Evolutionary conservation across 805 yeast genomes (phyloP).

Genomic region (Lipomyces sp.): DNA sequence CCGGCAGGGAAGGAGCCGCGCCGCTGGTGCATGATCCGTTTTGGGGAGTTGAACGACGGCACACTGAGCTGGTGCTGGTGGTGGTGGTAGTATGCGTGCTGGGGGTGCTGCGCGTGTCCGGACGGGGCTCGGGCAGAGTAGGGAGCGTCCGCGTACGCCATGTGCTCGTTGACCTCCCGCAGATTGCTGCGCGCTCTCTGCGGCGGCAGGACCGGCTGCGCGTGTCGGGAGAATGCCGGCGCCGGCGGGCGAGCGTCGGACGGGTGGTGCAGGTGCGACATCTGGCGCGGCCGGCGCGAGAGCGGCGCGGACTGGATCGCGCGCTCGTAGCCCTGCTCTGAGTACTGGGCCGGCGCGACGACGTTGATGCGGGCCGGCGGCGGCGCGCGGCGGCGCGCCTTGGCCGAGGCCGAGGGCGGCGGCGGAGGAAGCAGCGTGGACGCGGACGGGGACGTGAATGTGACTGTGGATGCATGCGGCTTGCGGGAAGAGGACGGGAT

Average conservation of each 20-base stretch:
- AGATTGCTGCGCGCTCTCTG: too few species aligned
- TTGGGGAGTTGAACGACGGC: too few species aligned
- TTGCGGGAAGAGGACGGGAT: too few species aligned
- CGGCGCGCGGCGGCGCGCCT: slow-evolving; percentile 8
- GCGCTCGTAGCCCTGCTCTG: slow-evolving; percentile 21
- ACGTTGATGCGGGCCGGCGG: slow-evolving; percentile 18
- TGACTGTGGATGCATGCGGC: neutral
- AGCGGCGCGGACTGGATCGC: slow-evolving; percentile 27
- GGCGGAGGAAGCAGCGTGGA: neutral
- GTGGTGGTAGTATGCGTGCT: too few species aligned
- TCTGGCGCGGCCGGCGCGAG: neutral
- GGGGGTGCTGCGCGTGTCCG: too few species aligned
- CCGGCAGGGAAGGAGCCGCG: too few species aligned
- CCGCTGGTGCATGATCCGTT: too few species aligned
- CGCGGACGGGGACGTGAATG: neutral
- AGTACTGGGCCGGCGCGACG: slow-evolving; percentile 17
- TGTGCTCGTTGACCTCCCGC: too few species aligned
- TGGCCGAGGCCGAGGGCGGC: neutral
- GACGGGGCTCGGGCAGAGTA: too few species aligned
- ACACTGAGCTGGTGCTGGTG: too few species aligned
- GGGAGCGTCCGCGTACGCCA: too few species aligned
- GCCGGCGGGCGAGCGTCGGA: neutral
- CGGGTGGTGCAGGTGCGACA: neutral
- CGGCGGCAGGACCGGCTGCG: too few species aligned
- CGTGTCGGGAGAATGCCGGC: neutral